A percentile compares a stretch with the other conserved stretches of the same genome.
Evolutionary conservation across 768 basidiomycete species (phyloP).

Genomic region (Suillus sp.): DNA sequence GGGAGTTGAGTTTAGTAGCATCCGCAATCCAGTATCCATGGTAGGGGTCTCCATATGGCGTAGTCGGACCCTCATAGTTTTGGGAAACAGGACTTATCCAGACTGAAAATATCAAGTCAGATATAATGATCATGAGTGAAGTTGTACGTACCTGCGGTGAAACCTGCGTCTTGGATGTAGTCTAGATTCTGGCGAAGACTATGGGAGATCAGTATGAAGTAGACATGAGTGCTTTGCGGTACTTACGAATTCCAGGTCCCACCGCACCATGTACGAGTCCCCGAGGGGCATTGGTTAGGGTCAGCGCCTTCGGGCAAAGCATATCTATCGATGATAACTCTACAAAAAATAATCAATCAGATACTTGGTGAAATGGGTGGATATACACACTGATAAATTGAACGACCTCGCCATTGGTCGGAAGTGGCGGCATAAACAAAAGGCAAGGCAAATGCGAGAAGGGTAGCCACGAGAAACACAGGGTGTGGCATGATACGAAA

Average conservation of each 20-base stretch:
- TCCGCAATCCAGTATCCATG: constrained; percentile 87
- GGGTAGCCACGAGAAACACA: constrained; percentile 23
- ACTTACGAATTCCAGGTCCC: constrained; percentile 76
- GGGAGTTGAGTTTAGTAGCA: constrained; percentile 62
- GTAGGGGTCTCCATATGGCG: constrained; percentile 80
- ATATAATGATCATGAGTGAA: constrained; percentile 1
- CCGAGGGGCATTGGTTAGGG: constrained; percentile 56
- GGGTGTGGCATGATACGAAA: constrained; percentile 11
- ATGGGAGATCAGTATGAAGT: constrained; percentile 10
- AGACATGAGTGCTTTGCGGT: neutral
- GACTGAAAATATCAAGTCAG: constrained; percentile 41
- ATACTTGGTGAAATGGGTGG: neutral
- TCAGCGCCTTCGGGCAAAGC: constrained; percentile 62
- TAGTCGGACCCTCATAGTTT: constrained; percentile 71
- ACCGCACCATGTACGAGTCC: constrained; percentile 75
- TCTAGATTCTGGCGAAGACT: constrained; percentile 76
- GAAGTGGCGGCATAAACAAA: constrained; percentile 58
- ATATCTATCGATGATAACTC: constrained; percentile 76
- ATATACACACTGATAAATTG: constrained; percentile 71
- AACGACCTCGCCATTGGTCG: constrained; percentile 73
- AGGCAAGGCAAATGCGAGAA: constrained; percentile 29
- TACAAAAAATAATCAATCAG: constrained; percentile 24
- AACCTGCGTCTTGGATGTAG: constrained; percentile 81
- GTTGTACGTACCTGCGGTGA: constrained; percentile 61
- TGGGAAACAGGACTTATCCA: constrained; percentile 86